phyloP scores from a whole-genome alignment of 345 rosid genomes.

The Carallia pectinifolia region DNA sequence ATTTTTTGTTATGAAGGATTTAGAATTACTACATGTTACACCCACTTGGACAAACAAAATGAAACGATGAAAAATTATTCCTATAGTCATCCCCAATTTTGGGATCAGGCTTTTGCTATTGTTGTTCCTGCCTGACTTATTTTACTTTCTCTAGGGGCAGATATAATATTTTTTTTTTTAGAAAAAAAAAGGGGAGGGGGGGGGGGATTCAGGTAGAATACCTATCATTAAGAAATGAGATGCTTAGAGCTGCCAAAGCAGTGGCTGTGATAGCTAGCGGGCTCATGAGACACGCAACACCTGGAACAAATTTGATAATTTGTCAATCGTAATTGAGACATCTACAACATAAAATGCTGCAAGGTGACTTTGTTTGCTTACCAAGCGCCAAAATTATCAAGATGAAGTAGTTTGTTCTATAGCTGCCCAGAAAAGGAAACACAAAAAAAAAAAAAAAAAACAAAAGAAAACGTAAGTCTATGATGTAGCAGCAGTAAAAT shows the following conservation, averaged over 20 bases:
- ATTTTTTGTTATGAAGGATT: too few species aligned
- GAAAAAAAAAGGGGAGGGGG: not conserved
- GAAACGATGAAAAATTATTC: too few species aligned
- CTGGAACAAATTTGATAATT: conserved; percentile 35
- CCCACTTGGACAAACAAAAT: too few species aligned
- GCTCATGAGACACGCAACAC: conserved; percentile 50
- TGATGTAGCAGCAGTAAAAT: not conserved
- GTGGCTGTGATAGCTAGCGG: conserved; percentile 77
- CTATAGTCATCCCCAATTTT: too few species aligned
- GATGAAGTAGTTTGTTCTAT: conserved; percentile 90
- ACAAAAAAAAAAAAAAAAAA: not conserved
- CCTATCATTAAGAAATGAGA: conserved; percentile 93
- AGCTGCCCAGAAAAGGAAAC: conserved; percentile 51
- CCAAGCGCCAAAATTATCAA: conserved; percentile 80
- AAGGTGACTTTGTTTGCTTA: conserved; percentile 26
- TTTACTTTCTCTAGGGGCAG: too few species aligned
- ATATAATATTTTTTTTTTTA: not conserved
- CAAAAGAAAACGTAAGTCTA: not conserved
- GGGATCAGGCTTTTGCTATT: too few species aligned
- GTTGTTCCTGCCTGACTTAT: too few species aligned
- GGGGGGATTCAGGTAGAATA: conserved; percentile 12
- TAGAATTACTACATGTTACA: too few species aligned
- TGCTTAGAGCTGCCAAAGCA: conserved; percentile 58
- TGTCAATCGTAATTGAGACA: conserved; percentile 32
- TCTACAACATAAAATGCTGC: not conserved